phyloP scores from a whole-genome alignment of 2,329 filamentous ascomycete species.

The Fusarium albidum region DNA sequence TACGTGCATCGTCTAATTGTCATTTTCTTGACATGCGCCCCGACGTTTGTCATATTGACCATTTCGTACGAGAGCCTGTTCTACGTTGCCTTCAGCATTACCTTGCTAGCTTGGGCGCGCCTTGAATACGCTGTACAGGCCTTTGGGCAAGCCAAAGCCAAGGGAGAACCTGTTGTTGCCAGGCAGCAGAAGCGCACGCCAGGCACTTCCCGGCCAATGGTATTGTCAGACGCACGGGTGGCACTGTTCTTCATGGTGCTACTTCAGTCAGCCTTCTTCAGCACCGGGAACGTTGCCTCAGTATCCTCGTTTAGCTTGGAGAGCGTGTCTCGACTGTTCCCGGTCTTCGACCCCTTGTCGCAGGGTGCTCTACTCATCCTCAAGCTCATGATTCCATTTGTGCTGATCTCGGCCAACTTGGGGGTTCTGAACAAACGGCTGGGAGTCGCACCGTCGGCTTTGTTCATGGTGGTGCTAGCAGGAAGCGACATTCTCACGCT shows the following conservation, averaged over 20 bases:
- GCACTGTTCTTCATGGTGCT: conserved; percentile 95
- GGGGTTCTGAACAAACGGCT: conserved; percentile 88
- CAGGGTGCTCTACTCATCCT: conserved; percentile 87
- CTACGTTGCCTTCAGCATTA: conserved; percentile 87
- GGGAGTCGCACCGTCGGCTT: conserved; percentile 82
- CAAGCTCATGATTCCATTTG: conserved; percentile 94
- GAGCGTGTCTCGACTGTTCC: conserved; percentile 85
- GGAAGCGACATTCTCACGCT: conserved; percentile 91
- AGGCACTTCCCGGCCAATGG: conserved; percentile 68
- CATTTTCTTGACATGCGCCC: conserved; percentile 91
- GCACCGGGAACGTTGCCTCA: conserved; percentile 94
- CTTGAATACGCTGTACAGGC: conserved; percentile 77
- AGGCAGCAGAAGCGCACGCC: conserved; percentile 19
- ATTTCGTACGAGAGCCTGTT: conserved; percentile 98
- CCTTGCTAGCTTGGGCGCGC: conserved; percentile 88
- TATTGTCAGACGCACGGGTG: conserved; percentile 84
- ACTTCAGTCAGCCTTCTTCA: conserved; percentile 95
- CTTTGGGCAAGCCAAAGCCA: conserved; percentile 32
- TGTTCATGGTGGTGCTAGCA: conserved; percentile 96
- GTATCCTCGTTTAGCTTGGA: conserved; percentile 94
- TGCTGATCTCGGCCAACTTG: conserved; percentile 90
- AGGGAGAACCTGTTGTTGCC: conserved; percentile 28
- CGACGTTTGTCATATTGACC: conserved; percentile 92
- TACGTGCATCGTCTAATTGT: conserved; percentile 90
- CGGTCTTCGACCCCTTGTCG: conserved; percentile 91